phyloP scores from a whole-genome alignment of 345 rosid genomes.

The Arabis hirsuta region DNA sequence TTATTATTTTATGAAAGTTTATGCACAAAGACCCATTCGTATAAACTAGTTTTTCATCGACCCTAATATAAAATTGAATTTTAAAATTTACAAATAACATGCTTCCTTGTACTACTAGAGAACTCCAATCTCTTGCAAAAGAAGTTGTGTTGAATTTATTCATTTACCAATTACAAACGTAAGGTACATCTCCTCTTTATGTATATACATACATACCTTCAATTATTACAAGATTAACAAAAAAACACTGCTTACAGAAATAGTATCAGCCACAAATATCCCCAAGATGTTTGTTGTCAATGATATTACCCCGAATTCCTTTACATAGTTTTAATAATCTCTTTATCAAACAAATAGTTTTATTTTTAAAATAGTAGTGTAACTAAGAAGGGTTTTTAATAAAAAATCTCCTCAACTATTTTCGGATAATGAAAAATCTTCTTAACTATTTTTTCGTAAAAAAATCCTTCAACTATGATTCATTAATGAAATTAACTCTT shows the following conservation, averaged over 20 bases:
- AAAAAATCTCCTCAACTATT: too few species aligned
- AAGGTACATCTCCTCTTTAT: slow-evolving; percentile 25
- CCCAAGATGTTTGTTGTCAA: background rate
- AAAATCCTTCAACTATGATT: too few species aligned
- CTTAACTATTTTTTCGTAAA: too few species aligned
- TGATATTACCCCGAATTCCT: background rate
- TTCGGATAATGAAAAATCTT: too few species aligned
- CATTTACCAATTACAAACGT: slow-evolving; percentile 27
- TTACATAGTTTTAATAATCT: too few species aligned
- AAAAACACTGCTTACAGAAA: background rate
- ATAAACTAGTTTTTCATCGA: background rate
- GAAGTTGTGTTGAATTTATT: background rate
- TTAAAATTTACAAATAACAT: slow-evolving; percentile 28
- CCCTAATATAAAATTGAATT: slow-evolving; percentile 8
- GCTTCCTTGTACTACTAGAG: slow-evolving; percentile 36
- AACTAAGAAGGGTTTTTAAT: too few species aligned
- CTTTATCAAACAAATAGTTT: background rate
- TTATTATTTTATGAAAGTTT: too few species aligned
- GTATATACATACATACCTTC: background rate
- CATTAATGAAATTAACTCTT: too few species aligned
- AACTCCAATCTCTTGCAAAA: slow-evolving; percentile 25
- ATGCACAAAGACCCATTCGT: slow-evolving; percentile 9
- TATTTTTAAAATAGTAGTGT: too few species aligned
- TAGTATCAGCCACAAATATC: background rate
- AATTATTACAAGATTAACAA: background rate